These are phyloP conservation scores for Lipomyces yamanashiensis DNA, from an alignment of 805 yeast genomes.

Conservation along the genomic window DNA sequence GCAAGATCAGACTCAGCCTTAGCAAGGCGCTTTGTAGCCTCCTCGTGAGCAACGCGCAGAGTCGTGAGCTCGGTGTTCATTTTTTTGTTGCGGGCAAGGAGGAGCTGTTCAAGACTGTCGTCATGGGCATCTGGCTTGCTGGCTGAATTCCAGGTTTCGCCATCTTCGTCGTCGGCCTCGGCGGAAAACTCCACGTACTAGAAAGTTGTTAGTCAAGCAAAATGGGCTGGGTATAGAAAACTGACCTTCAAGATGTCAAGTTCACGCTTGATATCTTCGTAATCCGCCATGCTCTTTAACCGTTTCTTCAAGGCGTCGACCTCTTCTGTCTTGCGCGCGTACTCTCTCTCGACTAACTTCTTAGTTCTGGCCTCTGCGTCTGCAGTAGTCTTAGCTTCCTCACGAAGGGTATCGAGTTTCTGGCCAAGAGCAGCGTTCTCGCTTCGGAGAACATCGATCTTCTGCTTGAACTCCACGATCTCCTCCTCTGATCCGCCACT, in stretches of 20 bases:
- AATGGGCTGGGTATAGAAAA: conserved; percentile 52
- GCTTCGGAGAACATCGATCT: conserved; percentile 55
- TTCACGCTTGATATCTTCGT: conserved; percentile 80
- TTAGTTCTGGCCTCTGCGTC: conserved; percentile 10
- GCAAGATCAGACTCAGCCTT: conserved; percentile 50
- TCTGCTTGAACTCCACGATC: conserved; percentile 51
- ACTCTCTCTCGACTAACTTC: conserved; percentile 28
- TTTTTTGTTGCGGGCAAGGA: conserved; percentile 72
- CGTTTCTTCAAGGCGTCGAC: conserved; percentile 55
- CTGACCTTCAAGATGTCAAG: conserved; percentile 71
- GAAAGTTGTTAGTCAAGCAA: conserved; percentile 33
- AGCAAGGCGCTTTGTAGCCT: conserved; percentile 49
- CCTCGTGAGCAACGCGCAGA: conserved; percentile 62
- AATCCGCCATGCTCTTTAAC: conserved; percentile 62
- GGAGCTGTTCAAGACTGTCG: conserved; percentile 57
- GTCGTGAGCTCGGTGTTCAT: conserved; percentile 72
- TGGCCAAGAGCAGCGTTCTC: conserved; percentile 32
- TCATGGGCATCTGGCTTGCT: conserved; percentile 21
- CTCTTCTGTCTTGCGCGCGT: conserved; percentile 54
- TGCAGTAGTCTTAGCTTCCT: conserved; percentile 24
- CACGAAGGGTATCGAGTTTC: conserved; percentile 27
- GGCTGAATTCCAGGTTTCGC: conserved; percentile 39
- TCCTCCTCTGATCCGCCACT: conserved; percentile 22
- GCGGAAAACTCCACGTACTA: conserved; percentile 39
- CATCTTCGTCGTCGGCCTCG: conserved; percentile 43